Evolutionary conservation across 768 basidiomycete genomes (phyloP).

Genomic region (Lentinus brumalis): DNA sequence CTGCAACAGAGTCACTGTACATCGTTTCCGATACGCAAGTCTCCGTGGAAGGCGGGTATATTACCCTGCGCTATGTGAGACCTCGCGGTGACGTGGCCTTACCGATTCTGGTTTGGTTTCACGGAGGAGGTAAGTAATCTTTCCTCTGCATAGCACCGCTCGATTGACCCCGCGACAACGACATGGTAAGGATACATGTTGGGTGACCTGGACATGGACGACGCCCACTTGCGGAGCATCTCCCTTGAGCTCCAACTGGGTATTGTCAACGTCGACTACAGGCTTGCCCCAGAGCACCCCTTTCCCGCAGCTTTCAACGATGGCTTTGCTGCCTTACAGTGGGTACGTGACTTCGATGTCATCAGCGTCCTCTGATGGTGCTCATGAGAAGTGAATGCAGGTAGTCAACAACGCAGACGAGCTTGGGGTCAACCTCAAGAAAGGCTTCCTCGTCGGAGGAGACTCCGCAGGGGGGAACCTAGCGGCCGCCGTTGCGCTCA

Average conservation of each 20-base stretch:
- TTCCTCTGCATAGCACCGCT: neutral
- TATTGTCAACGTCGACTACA: constrained; percentile 24
- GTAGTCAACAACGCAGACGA: constrained; percentile 6
- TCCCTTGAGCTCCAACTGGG: constrained; percentile 20
- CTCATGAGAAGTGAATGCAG: neutral
- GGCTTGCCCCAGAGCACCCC: constrained; percentile 30
- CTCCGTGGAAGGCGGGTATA: constrained; percentile 1
- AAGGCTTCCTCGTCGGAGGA: constrained; percentile 31
- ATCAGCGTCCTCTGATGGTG: too few species aligned
- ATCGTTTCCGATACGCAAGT: constrained; percentile 2
- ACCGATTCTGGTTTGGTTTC: constrained; percentile 12
- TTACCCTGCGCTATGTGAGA: constrained; percentile 1
- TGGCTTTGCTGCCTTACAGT: constrained; percentile 26
- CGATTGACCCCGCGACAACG: neutral
- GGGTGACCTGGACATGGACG: constrained; percentile 20
- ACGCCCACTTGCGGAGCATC: constrained; percentile 20
- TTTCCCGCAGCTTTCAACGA: constrained; percentile 27
- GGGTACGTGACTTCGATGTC: constrained; percentile 9
- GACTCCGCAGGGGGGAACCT: constrained; percentile 28
- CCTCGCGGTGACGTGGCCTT: constrained; percentile 1
- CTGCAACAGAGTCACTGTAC: constrained; percentile 1
- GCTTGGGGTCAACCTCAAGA: constrained; percentile 20
- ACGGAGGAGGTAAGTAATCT: constrained; percentile 17
- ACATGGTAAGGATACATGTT: constrained; percentile 9
- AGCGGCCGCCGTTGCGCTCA: constrained; percentile 25